phyloP scores from a whole-genome alignment of 2,329 filamentous ascomycete genomes.

The Penicillium sp. region DNA sequence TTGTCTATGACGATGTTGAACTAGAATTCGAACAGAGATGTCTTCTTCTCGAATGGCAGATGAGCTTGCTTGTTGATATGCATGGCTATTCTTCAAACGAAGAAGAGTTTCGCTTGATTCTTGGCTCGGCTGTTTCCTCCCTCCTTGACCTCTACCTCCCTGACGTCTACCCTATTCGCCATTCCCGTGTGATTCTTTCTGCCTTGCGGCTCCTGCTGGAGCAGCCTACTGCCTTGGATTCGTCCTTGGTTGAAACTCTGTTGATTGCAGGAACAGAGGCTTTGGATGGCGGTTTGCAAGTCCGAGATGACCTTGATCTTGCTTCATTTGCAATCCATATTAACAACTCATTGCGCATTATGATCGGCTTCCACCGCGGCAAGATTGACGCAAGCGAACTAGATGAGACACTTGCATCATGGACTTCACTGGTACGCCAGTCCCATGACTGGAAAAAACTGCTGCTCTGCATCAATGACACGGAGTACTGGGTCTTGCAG shows the following conservation, averaged over 20 bases:
- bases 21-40: slow-evolving; percentile 31
- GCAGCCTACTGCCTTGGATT: slow-evolving; percentile 30
- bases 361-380: slow-evolving; percentile 37
- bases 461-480: slow-evolving; percentile 50
- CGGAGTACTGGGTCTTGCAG: slow-evolving; percentile 51
- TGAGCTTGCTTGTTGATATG: slow-evolving; percentile 37
- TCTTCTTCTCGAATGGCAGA: slow-evolving; percentile 41
- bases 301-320: slow-evolving; percentile 31
- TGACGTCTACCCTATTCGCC: slow-evolving; percentile 38
- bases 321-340: slow-evolving; percentile 30
- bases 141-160: slow-evolving; percentile 38
- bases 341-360: slow-evolving; percentile 37
- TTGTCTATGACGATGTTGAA: slow-evolving; percentile 35
- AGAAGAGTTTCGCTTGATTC: slow-evolving; percentile 29
- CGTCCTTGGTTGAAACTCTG: slow-evolving; percentile 27
- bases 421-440: slow-evolving; percentile 43
- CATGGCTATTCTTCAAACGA: slow-evolving; percentile 29
- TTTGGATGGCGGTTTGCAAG: slow-evolving; percentile 18
- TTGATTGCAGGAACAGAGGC: slow-evolving; percentile 28
- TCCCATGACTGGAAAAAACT: slow-evolving; percentile 48
- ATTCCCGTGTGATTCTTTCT: slow-evolving; percentile 37
- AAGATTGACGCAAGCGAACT: slow-evolving; percentile 30
- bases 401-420: slow-evolving; percentile 34
- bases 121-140: slow-evolving; percentile 30
- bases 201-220: slow-evolving; percentile 39